These are phyloP conservation scores for Ilex aquifolium DNA, from an alignment of 257 asterid genomes.

Conservation along the genomic window DNA sequence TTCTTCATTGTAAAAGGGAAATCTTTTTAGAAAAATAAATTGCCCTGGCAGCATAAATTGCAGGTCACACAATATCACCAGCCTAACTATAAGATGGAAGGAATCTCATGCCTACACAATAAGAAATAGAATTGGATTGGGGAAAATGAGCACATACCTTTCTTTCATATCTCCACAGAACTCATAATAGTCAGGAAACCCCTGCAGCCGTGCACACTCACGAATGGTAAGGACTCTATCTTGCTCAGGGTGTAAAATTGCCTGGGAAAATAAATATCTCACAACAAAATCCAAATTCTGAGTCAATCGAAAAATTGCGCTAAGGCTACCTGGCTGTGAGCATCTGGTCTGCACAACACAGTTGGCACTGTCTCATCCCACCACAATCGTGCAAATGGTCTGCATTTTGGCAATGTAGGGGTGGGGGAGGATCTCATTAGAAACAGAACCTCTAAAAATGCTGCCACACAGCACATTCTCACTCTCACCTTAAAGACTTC, in stretches of 20 bases:
- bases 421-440: constrained; percentile 5
- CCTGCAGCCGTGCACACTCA: constrained; percentile 52
- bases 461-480: constrained; percentile 13
- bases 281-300: background rate
- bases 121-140: background rate
- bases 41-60: background rate
- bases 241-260: constrained; percentile 46
- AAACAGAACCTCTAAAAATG: background rate
- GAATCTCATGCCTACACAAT: too few species aligned
- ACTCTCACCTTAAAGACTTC: constrained; percentile 37
- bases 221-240: constrained; percentile 45
- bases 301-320: constrained; percentile 5
- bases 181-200: constrained; percentile 44
- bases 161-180: constrained; percentile 41
- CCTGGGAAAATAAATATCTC: constrained; percentile 15
- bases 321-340: constrained; percentile 31
- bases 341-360: constrained; percentile 38
- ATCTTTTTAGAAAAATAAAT: background rate
- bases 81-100: too few species aligned
- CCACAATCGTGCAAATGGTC: constrained; percentile 50
- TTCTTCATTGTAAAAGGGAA: background rate
- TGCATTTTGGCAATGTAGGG: constrained; percentile 16
- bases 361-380: constrained; percentile 53
- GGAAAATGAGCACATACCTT: constrained; percentile 26
- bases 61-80: too few species aligned